phyloP scores from a whole-genome alignment of 306 rosid genomes.

The Leucaena leucocephala region DNA sequence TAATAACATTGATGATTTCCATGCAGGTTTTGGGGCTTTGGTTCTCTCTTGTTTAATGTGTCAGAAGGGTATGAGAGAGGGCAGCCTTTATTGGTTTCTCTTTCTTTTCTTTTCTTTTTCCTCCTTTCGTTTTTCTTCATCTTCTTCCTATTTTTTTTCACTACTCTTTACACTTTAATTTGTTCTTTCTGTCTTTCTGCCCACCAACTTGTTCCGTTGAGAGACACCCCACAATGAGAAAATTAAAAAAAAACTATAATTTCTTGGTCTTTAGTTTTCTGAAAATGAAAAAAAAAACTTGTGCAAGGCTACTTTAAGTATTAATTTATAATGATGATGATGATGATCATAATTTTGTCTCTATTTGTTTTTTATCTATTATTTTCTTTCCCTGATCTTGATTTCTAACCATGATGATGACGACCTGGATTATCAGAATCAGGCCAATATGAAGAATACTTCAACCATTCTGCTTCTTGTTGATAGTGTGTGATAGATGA shows the following conservation, averaged over 20 bases:
- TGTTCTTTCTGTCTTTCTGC: conserved; percentile 51
- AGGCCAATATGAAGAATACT: conserved; percentile 92
- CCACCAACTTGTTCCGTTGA: conserved; percentile 56
- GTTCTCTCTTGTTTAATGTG: conserved; percentile 35
- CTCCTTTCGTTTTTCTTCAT: too few species aligned
- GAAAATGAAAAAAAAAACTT: conserved; percentile 47
- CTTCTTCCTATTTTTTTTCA: not conserved
- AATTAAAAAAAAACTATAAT: conserved; percentile 39
- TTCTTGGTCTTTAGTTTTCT: conserved; percentile 45
- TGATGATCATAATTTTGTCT: conserved; percentile 51
- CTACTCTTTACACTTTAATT: conserved; percentile 33
- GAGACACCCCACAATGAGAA: conserved; percentile 32
- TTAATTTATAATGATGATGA: conserved; percentile 45
- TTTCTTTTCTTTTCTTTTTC: conserved; percentile 9
- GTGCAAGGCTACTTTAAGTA: conserved; percentile 49
- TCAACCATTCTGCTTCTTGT: conserved; percentile 96
- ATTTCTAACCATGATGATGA: conserved; percentile 52
- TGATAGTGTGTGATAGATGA: conserved; percentile 62
- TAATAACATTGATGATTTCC: conserved; percentile 71
- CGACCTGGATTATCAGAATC: conserved; percentile 74
- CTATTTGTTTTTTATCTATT: conserved; percentile 21
- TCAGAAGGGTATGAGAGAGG: conserved; percentile 31
- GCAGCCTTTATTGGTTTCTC: conserved; percentile 63
- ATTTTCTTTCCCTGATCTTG: not conserved
- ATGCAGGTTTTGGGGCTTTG: conserved; percentile 62